These are phyloP conservation scores for Speleostelium caveatum DNA, from an alignment of 78 protist genomes.

Conservation along the genomic window DNA sequence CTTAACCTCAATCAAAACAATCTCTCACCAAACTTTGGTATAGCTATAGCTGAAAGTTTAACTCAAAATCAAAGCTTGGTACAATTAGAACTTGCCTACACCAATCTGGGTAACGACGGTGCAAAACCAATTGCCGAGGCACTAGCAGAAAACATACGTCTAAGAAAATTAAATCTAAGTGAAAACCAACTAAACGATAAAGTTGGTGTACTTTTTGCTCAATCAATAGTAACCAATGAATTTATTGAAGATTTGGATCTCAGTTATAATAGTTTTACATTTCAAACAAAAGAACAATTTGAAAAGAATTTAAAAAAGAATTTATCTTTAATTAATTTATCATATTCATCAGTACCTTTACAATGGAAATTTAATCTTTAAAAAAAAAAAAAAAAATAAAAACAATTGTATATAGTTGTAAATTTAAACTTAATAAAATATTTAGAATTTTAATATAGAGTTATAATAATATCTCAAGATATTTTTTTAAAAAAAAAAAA, in stretches of 20 bases:
- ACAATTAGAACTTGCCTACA: slow-evolving; percentile 43
- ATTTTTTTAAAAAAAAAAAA: no score
- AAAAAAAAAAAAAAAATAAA: no score
- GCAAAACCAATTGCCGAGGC: slow-evolving; percentile 13
- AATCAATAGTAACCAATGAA: slow-evolving; percentile 2
- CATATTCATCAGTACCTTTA: slow-evolving; percentile 49
- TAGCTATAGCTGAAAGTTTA: slow-evolving; percentile 20
- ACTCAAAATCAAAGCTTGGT: slow-evolving; percentile 5
- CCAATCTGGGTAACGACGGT: slow-evolving; percentile 29
- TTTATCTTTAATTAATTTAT: not conserved
- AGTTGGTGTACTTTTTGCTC: slow-evolving; percentile 24
- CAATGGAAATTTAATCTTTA: slow-evolving; percentile 60
- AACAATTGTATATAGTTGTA: no score
- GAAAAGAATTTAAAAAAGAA: slow-evolving; percentile 18
- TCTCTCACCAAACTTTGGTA: slow-evolving; percentile 35
- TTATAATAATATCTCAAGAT: no score
- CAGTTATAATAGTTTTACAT: slow-evolving; percentile 27
- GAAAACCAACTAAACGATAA: slow-evolving; percentile 31
- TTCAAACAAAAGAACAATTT: slow-evolving; percentile 25
- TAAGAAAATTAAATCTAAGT: slow-evolving; percentile 21
- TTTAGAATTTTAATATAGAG: no score
- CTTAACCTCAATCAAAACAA: slow-evolving; percentile 48
- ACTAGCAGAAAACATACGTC: not conserved
- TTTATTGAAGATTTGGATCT: slow-evolving; percentile 23
- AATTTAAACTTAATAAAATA: no score